Base-by-base conservation (phyloP, 257 asterid species). In the Fraxinus americana region DNA sequence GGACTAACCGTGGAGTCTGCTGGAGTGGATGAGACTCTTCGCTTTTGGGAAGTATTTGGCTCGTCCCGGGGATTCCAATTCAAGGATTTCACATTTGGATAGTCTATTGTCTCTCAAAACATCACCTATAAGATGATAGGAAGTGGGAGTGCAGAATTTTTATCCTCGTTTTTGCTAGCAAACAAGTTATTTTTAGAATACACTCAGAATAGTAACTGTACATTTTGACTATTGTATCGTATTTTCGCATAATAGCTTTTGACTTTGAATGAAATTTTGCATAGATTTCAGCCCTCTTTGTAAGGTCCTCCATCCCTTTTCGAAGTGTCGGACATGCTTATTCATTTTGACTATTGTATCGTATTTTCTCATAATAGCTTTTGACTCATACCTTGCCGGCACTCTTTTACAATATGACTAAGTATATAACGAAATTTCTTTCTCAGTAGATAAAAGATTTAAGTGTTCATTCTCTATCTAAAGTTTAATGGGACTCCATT, bases 41-140 rank as follows among this genome's bases (percentile, higher is more conserved):
- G 92, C 23, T 84, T 88, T 71, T 90, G 98, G 96, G 91, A 93
- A 23, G 90, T 85, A 25, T 93, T 93, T 84, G 96, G 95, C n/a
- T 94, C 93, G 21, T 85, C 87, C 9, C 25, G 72, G 39, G n/a
- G 73, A 80, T 29, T 73, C 35, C 71, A 74, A 65, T 67, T 75
- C 86, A 34, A 86, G 82, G 71, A 70, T 43, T 80, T 87, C 97
- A 6, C 77, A 86, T 80, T 81, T 94, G 87, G 92, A 90, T 25
- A 76, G 90, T 70, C 86, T 89, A 61, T 81, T 92, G 78, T 89
- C 97, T 77, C 80, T 88, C 71, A 89, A 88, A 78, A 61, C 88
- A 29, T 86, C 85, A 39, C 92, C 91, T 4, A 77, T 93, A 29
- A 82, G 98, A 81, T 92, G 89, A 86, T 19, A 14, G 43, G 41